phyloP scores from a whole-genome alignment of 495 filamentous ascomycete genomes.

The Letharia columbiana region DNA sequence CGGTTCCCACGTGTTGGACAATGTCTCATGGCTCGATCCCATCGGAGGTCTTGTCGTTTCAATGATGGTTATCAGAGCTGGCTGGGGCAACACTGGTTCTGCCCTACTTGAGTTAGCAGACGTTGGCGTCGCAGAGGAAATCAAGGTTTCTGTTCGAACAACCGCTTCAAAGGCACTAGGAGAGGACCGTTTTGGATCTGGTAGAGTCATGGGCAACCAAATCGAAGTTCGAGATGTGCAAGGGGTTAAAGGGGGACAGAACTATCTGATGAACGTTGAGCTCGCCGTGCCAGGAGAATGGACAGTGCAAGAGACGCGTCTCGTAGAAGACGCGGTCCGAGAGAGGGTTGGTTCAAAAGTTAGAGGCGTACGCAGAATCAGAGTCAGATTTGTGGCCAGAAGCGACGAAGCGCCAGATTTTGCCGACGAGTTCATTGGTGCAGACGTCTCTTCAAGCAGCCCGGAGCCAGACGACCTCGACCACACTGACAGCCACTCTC shows the following conservation, averaged over 20 bases:
- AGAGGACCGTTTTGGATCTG: conserved; percentile 23
- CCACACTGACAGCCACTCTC: conserved; percentile 32
- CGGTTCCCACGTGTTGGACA: conserved; percentile 74
- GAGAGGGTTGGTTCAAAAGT: conserved; percentile 62
- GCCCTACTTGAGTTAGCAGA: conserved; percentile 85
- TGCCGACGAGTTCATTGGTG: conserved; percentile 70
- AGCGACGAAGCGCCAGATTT: conserved; percentile 44
- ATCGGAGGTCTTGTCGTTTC: conserved; percentile 88
- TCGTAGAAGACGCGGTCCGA: conserved; percentile 64
- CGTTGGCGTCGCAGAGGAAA: conserved; percentile 74
- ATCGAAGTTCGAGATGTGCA: conserved; percentile 65
- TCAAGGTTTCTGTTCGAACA: conserved; percentile 58
- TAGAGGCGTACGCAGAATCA: conserved; percentile 69
- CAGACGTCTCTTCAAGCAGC: conserved; percentile 53
- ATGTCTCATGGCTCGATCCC: conserved; percentile 89
- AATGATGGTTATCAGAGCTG: conserved; percentile 83
- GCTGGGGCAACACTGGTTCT: conserved; percentile 72
- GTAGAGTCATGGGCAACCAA: conserved; percentile 33
- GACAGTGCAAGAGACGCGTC: conserved; percentile 58
- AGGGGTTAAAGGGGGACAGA: conserved; percentile 90
- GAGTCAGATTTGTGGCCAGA: conserved; percentile 70
- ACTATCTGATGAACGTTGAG: conserved; percentile 83
- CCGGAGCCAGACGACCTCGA: conserved; percentile 57
- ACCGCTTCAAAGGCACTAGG: conserved; percentile 53
- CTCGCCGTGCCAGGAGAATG: conserved; percentile 64